Evolutionary conservation across 2,329 filamentous ascomycete species (phyloP), one percentile per base, ranked within the genome.

Genomic region (Colletotrichum kahawae): DNA sequence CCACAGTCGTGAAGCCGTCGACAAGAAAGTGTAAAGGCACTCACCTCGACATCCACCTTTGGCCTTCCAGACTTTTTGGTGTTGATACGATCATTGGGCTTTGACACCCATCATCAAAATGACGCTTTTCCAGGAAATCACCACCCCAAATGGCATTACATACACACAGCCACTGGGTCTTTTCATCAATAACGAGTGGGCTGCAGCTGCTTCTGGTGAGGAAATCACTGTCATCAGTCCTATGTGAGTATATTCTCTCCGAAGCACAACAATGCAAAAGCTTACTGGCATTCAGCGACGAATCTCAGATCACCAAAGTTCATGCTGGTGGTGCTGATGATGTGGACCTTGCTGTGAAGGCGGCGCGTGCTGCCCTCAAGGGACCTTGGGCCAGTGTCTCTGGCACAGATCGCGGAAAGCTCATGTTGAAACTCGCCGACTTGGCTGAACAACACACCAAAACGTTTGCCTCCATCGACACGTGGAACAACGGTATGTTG

Each of bases 241-340:
- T 2, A 43, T 43, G 38, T 43, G 18, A n/a, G 38, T 43, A 8
- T 0, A 12, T 43, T 3, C 18, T 3, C 18, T n/a, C 5, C n/a
- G 38, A 6, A n/a, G 18, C 2, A 6, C 18, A 43, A n/a, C 38
- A 4, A n/a, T 3, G 38, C 0, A 3, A 43, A 5, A n/a, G 38
- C 38, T 43, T 18, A 43, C 9, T 4, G 10, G 18, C 18, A 5
- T 43, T 18, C n/a, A 43, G 38, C 5, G 38, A 43, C n/a, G 38
- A 43, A 43, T n/a, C 9, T n/a, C 38, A 43, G 38, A 43, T n/a
- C 18, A 43, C 38, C 38, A 43, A 0, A 43, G 38, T n/a, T 0
- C 38, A 43, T 43, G 38, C 38, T 18, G 38, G 38, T n/a, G 38
- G 38, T 43, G 2, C 18, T 43, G 0, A 0, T 43, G 18, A 43